Percentiles rank a stretch among this genome's conserved stretches.
These are phyloP conservation scores for Mycena capillaripes DNA, from an alignment of 768 basidiomycete species.

Conservation along the genomic window DNA sequence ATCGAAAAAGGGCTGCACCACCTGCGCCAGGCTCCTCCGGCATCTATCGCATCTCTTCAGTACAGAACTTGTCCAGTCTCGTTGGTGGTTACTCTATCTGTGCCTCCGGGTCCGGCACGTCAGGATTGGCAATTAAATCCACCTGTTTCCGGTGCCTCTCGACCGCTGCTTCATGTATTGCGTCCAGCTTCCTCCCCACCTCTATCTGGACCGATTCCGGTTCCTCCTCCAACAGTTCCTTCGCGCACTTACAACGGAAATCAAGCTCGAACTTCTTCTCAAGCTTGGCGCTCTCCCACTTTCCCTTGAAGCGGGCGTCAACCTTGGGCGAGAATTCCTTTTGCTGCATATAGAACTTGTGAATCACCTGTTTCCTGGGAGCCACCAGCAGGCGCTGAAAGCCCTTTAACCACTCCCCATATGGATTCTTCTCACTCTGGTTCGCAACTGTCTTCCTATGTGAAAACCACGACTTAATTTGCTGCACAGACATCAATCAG, in stretches of 20 bases:
- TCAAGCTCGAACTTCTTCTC: not conserved
- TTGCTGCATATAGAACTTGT: slow-evolving; percentile 15
- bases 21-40: not conserved
- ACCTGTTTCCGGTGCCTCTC: not conserved
- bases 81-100: not conserved
- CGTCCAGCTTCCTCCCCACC: not conserved
- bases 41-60: not conserved
- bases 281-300: not conserved
- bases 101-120: not conserved
- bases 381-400: not conserved
- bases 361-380: not conserved
- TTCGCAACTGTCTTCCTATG: not conserved
- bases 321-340: not conserved
- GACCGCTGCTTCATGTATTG: not conserved
- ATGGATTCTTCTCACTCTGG: not conserved
- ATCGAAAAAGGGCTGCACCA: slow-evolving; percentile 13
- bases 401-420: not conserved
- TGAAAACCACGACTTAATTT: not conserved
- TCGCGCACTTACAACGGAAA: slow-evolving; percentile 4
- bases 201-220: not conserved
- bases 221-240: not conserved
- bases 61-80: too few relatives aligned
- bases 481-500: too few relatives aligned
- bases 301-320: not conserved
- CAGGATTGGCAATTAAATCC: not conserved